phyloP scores from a whole-genome alignment of 1,284 basidiomycete species.

The Quambalaria eucalypti region DNA sequence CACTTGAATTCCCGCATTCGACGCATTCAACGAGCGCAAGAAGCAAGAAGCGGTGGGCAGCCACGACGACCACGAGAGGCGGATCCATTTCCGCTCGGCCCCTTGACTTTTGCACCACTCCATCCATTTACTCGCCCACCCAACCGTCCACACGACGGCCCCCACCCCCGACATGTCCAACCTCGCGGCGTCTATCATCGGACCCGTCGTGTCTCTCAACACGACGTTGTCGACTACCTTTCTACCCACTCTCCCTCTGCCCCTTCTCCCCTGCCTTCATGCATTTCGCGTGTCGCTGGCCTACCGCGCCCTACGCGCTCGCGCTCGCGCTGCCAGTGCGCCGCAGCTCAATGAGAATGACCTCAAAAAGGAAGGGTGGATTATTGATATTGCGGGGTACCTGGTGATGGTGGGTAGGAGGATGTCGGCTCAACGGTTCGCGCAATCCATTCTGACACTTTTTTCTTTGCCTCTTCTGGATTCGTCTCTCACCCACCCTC shows the following conservation, averaged over 20 bases:
- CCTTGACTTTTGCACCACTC: too few relatives aligned
- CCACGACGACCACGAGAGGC: too few relatives aligned
- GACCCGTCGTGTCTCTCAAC: conserved; percentile 20
- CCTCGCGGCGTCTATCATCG: conserved; percentile 4
- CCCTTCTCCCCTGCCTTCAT: conserved; percentile 25
- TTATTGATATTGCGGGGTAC: conserved; percentile 26
- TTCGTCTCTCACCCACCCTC: not conserved
- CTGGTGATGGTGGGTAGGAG: conserved; percentile 25
- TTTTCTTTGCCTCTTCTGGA: not conserved
- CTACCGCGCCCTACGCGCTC: conserved; percentile 15
- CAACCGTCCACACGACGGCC: not conserved
- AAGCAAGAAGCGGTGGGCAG: too few relatives aligned
- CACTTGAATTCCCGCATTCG: too few relatives aligned
- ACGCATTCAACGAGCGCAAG: too few relatives aligned
- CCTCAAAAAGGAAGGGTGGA: conserved; percentile 2
- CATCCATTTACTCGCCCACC: too few relatives aligned
- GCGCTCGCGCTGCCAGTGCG: conserved; percentile 7
- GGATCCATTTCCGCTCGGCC: too few relatives aligned
- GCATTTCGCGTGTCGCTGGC: conserved; percentile 28
- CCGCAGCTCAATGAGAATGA: not conserved
- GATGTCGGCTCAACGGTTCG: too few relatives aligned
- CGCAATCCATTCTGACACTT: not conserved
- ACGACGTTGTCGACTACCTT: conserved; percentile 15
- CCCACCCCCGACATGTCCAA: not conserved
- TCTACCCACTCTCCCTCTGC: conserved; percentile 25